Percentiles rank a stretch among this genome's conserved stretches.
phyloP scores from a whole-genome alignment of 2,329 filamentous ascomycete species.

The Mycosphaerella arachidis region DNA sequence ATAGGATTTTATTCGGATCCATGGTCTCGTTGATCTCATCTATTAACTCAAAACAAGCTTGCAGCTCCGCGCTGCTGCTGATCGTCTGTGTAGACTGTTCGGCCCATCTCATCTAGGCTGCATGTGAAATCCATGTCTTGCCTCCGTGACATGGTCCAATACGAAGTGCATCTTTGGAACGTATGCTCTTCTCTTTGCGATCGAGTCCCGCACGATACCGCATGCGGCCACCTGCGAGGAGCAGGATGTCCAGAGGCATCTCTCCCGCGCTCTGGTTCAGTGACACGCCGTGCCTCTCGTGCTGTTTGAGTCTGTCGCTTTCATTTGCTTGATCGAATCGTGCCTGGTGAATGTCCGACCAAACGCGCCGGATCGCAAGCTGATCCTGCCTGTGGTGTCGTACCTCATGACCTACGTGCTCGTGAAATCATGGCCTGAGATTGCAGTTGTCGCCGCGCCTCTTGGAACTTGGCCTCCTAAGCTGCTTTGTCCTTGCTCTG shows the following conservation, averaged over 20 bases:
- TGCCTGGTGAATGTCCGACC: no score
- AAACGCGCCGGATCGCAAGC: no score
- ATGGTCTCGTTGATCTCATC: background rate
- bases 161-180: background rate
- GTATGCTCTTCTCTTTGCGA: background rate
- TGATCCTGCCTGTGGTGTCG: no score
- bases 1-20: background rate
- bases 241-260: no score
- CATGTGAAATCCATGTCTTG: background rate
- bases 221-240: background rate
- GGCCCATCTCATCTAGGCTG: background rate
- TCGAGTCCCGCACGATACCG: background rate
- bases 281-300: no score
- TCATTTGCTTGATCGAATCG: no score
- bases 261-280: no score
- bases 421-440: no score
- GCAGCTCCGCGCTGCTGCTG: background rate
- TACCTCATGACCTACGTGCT: no score
- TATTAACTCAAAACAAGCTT: background rate
- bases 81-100: background rate
- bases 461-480: background rate
- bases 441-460: background rate
- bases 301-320: no score
- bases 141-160: background rate
- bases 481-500: conserved; percentile 74